Evolutionary conservation across 2,329 filamentous ascomycete genomes (phyloP).

Genomic region (Epichloe bromicola): DNA sequence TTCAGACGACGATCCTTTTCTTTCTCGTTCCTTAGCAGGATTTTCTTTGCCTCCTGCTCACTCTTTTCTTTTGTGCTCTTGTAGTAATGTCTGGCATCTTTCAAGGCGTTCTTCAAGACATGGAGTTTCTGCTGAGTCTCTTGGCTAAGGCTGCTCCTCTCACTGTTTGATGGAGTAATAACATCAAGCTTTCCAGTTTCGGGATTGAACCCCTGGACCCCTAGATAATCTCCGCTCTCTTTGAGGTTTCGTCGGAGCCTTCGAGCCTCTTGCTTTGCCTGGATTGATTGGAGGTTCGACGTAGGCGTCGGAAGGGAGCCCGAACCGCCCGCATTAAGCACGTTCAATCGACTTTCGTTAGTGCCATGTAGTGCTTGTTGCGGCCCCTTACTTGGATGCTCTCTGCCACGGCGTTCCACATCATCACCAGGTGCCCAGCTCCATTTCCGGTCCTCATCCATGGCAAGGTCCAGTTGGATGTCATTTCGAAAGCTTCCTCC

Average conservation of each 20-base stretch:
- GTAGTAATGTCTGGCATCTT: slow-evolving; percentile 21
- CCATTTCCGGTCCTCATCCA: slow-evolving; percentile 7
- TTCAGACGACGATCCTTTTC: slow-evolving; percentile 31
- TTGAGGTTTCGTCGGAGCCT: slow-evolving; percentile 32
- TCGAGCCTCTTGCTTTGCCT: slow-evolving; percentile 20
- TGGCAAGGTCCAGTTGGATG: neutral
- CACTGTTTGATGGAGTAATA: slow-evolving; percentile 36
- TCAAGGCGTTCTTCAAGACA: slow-evolving; percentile 19
- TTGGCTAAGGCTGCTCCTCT: slow-evolving; percentile 22
- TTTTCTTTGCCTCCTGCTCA: slow-evolving; percentile 27
- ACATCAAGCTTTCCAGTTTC: slow-evolving; percentile 39
- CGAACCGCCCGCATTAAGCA: neutral
- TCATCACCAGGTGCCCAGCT: slow-evolving; percentile 8
- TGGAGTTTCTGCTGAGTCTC: slow-evolving; percentile 20
- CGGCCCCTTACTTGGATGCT: neutral
- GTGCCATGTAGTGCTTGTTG: neutral
- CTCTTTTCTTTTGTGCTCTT: slow-evolving; percentile 31
- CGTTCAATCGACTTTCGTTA: neutral
- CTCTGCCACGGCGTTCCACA: slow-evolving; percentile 4
- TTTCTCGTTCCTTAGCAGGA: slow-evolving; percentile 17
- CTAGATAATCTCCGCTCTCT: slow-evolving; percentile 44
- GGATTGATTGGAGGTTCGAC: slow-evolving; percentile 5
- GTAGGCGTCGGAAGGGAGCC: neutral
- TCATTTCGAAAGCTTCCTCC: neutral
- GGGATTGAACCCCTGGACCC: slow-evolving; percentile 47